Conservation (phyloP, 2,329 filamentous ascomycete genomes). For the Fusarium pseudoanthophilum region DNA sequence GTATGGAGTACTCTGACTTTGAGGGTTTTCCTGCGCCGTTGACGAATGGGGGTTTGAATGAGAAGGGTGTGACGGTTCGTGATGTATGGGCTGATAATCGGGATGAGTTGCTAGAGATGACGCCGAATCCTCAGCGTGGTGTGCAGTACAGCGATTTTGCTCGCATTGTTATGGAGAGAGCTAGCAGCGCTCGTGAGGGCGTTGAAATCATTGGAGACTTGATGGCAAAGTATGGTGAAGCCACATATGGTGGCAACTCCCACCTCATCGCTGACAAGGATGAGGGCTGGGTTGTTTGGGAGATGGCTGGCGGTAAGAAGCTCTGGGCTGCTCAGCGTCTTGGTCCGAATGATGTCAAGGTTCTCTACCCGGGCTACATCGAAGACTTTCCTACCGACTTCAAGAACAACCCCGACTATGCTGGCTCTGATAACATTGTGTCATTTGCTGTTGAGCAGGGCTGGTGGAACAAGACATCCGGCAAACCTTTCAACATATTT, state of each 20-base stretch:
- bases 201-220: constrained; percentile 34
- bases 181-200: constrained; percentile 31
- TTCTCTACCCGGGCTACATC: constrained; percentile 37
- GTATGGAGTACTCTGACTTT: constrained; percentile 43
- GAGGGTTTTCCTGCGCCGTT: constrained; percentile 38
- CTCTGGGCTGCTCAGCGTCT: constrained; percentile 42
- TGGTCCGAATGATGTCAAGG: constrained; percentile 36
- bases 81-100: constrained; percentile 42
- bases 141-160: constrained; percentile 42
- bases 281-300: constrained; percentile 41
- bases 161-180: constrained; percentile 41
- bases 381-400: constrained; percentile 39
- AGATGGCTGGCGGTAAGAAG: constrained; percentile 39
- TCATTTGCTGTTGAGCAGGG: constrained; percentile 39
- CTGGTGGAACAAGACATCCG: constrained; percentile 36
- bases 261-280: constrained; percentile 41
- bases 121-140: constrained; percentile 34
- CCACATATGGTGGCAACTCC: constrained; percentile 39
- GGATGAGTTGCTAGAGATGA: constrained; percentile 40
- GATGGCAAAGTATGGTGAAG: constrained; percentile 35
- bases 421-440: constrained; percentile 37
- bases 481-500: constrained; percentile 40
- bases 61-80: constrained; percentile 38
- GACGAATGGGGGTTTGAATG: constrained; percentile 39
- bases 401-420: constrained; percentile 9